Percentiles rank a stretch among this genome's conserved stretches.
These are phyloP conservation scores for Chalaropsis ovoidea DNA, from an alignment of 2,329 filamentous ascomycete species.

Conservation along the genomic window DNA sequence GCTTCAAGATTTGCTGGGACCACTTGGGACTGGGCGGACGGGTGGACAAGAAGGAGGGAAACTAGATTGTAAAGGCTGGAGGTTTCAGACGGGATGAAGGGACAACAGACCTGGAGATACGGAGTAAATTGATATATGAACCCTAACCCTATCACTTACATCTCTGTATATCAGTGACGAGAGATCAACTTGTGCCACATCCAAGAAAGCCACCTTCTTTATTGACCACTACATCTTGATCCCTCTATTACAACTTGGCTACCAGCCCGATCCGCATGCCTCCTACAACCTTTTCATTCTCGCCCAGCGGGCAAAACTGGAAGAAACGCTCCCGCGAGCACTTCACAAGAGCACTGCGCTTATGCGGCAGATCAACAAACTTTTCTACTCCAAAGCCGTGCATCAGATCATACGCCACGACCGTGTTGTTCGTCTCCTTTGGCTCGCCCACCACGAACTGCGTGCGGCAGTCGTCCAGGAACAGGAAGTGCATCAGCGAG, in stretches of 20 bases:
- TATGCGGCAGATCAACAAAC: slow-evolving; percentile 61
- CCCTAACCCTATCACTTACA: background rate
- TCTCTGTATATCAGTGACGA: too few relatives aligned
- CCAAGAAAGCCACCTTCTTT: background rate
- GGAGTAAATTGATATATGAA: background rate
- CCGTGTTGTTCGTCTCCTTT: slow-evolving; percentile 57
- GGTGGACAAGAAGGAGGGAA: slow-evolving; percentile 1
- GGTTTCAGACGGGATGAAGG: background rate
- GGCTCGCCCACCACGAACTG: slow-evolving; percentile 56
- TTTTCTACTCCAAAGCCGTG: slow-evolving; percentile 64
- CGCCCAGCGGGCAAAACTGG: slow-evolving; percentile 51
- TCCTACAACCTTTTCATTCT: slow-evolving; percentile 47
- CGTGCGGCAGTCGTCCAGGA: slow-evolving; percentile 51
- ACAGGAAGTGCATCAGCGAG: slow-evolving; percentile 52
- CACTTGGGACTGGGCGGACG: slow-evolving; percentile 40
- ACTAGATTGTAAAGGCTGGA: background rate
- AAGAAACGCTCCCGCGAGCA: slow-evolving; percentile 60
- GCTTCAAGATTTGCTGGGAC: slow-evolving; percentile 49
- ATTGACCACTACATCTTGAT: background rate
- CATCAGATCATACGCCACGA: slow-evolving; percentile 64
- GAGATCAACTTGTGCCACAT: too few relatives aligned
- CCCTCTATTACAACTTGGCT: slow-evolving; percentile 39
- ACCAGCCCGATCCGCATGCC: slow-evolving; percentile 45
- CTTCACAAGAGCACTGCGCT: slow-evolving; percentile 56
- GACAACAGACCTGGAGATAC: background rate